Conservation (phyloP, 139 green algal species). For the Coelastrella sp. region DNA sequence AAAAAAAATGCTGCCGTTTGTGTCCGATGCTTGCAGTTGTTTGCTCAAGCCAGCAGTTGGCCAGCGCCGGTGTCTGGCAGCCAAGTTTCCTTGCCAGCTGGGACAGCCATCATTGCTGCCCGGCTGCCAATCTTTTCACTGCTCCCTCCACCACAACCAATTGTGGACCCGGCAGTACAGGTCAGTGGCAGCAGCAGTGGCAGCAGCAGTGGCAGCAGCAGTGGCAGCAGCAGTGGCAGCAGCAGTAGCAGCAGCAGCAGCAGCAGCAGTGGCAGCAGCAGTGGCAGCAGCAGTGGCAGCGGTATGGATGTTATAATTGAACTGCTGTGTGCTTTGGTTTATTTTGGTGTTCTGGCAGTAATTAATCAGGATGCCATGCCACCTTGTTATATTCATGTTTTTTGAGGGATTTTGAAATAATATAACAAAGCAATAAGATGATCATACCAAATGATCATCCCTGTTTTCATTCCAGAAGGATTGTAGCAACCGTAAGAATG, state of each 20-base stretch:
- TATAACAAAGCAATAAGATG: no score
- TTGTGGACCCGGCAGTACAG: constrained; percentile 7
- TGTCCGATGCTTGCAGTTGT: constrained; percentile 53
- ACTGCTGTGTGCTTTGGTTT: background rate
- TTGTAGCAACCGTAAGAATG: no score
- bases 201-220: background rate
- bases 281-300: background rate
- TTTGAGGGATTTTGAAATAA: no score
- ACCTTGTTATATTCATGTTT: no score
- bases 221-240: background rate
- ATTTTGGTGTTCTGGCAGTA: background rate
- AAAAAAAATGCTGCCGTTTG: no score
- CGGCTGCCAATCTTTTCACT: constrained; percentile 40
- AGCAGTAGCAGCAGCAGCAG: background rate
- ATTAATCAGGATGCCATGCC: no score
- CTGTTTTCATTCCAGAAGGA: no score
- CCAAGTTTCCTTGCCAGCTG: constrained; percentile 40
- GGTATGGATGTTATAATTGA: no score
- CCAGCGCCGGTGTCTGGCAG: constrained; percentile 50
- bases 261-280: background rate
- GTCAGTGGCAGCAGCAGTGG: constrained; percentile 17
- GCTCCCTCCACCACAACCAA: constrained; percentile 39
- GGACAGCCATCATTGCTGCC: background rate
- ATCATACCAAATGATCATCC: no score
- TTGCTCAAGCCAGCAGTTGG: constrained; percentile 58